Evolutionary conservation across 306 rosid species (phyloP).

Genomic region (Dalbergia cochinchinensis): DNA sequence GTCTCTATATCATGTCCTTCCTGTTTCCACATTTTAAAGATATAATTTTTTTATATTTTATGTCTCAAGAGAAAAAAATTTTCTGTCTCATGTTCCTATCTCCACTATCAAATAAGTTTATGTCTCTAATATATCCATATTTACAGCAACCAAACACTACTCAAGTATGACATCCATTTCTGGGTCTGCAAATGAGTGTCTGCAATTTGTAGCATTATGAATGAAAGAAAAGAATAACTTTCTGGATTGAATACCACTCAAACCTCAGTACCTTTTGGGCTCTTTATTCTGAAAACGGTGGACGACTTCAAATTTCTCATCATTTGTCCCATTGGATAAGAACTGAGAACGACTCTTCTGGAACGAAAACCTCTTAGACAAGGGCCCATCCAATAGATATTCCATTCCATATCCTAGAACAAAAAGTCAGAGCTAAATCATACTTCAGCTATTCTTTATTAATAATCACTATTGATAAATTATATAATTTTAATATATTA

Average conservation of each 20-base stretch:
- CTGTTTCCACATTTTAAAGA: too few relatives aligned
- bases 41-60: too few relatives aligned
- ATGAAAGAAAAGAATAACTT: not conserved
- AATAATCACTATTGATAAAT: too few relatives aligned
- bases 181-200: not conserved
- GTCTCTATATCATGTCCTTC: too few relatives aligned
- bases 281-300: not conserved
- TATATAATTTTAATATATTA: too few relatives aligned
- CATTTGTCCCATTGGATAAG: not conserved
- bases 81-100: too few relatives aligned
- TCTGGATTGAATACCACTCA: not conserved
- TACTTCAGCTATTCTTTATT: too few relatives aligned
- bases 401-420: not conserved
- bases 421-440: not conserved
- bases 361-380: not conserved
- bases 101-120: too few relatives aligned
- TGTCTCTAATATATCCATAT: too few relatives aligned
- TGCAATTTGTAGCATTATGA: not conserved
- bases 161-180: not conserved
- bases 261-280: not conserved
- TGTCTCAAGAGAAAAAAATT: too few relatives aligned
- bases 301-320: not conserved
- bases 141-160: too few relatives aligned
- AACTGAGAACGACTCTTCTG: not conserved
- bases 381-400: slow-evolving; percentile 40